These are phyloP conservation scores for Neofusicoccum ribis DNA, from an alignment of 2,329 filamentous ascomycete species.

Conservation along the genomic window DNA sequence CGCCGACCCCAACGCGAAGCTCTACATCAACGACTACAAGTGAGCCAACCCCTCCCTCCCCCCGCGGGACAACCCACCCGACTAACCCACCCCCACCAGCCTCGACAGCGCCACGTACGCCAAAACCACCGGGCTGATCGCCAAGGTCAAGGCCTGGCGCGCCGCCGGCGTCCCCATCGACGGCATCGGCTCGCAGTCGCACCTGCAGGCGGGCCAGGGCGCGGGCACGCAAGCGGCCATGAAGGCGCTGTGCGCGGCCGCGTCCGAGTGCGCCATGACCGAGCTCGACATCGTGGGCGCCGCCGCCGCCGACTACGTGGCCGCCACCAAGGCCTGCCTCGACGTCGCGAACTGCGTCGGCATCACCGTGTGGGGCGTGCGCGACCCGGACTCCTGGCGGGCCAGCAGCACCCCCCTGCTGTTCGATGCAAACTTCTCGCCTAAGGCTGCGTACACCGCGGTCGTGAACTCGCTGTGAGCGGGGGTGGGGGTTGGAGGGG, in stretches of 20 bases:
- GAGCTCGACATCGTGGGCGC: slow-evolving; percentile 67
- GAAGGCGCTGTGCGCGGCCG: slow-evolving; percentile 53
- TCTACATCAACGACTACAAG: slow-evolving; percentile 74
- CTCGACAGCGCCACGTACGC: slow-evolving; percentile 60
- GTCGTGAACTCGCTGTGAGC: slow-evolving; percentile 22
- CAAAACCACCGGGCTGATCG: slow-evolving; percentile 59
- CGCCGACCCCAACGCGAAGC: slow-evolving; percentile 66
- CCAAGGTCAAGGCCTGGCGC: slow-evolving; percentile 64
- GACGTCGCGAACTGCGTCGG: slow-evolving; percentile 61
- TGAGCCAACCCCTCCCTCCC: slow-evolving; percentile 23
- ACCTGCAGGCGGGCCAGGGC: slow-evolving; percentile 52
- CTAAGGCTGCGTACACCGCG: slow-evolving; percentile 44
- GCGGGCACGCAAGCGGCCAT: slow-evolving; percentile 52
- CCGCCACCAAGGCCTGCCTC: slow-evolving; percentile 57
- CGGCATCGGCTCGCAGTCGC: slow-evolving; percentile 62
- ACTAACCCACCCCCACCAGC: slow-evolving; percentile 43
- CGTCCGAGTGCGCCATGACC: slow-evolving; percentile 63
- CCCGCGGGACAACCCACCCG: slow-evolving; percentile 33
- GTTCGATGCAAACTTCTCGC: slow-evolving; percentile 43
- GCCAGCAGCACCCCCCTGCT: slow-evolving; percentile 39
- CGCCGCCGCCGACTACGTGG: slow-evolving; percentile 58
- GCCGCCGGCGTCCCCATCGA: slow-evolving; percentile 64
- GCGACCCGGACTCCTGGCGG: slow-evolving; percentile 47
- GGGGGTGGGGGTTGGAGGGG: too few relatives aligned
- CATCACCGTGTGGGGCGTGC: slow-evolving; percentile 62